Evolutionary conservation across 2,329 filamentous ascomycete species (phyloP).

Genomic region (Phaeophleospora eucalypticola): DNA sequence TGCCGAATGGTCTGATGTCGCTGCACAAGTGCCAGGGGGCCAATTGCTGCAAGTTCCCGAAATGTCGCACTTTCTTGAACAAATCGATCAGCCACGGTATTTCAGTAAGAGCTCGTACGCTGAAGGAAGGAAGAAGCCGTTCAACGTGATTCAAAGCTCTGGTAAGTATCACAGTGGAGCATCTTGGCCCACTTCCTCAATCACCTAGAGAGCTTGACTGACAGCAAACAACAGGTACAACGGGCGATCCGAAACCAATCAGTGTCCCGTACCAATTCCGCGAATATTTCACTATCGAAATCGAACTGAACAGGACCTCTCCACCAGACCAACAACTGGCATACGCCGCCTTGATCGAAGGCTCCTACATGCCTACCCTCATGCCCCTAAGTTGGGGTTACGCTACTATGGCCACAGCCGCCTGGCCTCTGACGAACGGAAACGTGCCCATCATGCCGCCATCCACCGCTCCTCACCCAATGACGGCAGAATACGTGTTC

Average conservation of each 20-base stretch:
- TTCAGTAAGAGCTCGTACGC: not conserved
- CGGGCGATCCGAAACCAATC: slow-evolving; percentile 15
- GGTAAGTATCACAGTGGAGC: not conserved
- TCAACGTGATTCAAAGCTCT: slow-evolving; percentile 8
- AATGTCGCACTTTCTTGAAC: slow-evolving; percentile 4
- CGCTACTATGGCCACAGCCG: not conserved
- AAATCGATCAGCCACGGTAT: not conserved
- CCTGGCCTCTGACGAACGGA: slow-evolving; percentile 3
- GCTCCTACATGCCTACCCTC: not conserved
- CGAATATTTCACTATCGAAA: not conserved
- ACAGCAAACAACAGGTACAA: slow-evolving; percentile 17
- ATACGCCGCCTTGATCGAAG: not conserved
- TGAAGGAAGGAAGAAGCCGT: not conserved
- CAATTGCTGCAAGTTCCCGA: slow-evolving; percentile 5
- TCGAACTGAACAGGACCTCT: not conserved
- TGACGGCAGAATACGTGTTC: slow-evolving; percentile 21
- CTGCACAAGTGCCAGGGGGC: not conserved
- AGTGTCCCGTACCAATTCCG: not conserved
- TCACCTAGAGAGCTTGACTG: too few species aligned
- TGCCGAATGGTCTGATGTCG: slow-evolving; percentile 2
- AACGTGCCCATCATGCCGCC: slow-evolving; percentile 11
- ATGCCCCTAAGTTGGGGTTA: slow-evolving; percentile 12
- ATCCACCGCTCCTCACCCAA: slow-evolving; percentile 9
- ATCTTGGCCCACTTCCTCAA: too few species aligned
- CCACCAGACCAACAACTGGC: slow-evolving; percentile 4